phyloP scores from a whole-genome alignment of 805 yeast species.

The Yamadazyma kitorensis region DNA sequence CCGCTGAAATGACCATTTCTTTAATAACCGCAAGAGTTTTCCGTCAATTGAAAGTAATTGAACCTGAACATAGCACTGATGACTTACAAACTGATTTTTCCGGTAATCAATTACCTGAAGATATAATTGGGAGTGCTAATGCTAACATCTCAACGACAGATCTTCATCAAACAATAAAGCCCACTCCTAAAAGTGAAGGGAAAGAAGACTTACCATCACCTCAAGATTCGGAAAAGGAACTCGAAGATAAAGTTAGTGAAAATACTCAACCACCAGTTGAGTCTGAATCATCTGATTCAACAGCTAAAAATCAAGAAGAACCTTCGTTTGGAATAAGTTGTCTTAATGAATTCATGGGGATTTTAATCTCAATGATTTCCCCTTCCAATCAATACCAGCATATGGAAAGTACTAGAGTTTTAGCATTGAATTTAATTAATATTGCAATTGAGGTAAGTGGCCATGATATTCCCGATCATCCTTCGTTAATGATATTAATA shows the following conservation, averaged over 20 bases:
- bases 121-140: slow-evolving; percentile 52
- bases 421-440: slow-evolving; percentile 73
- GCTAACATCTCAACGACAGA: slow-evolving; percentile 6
- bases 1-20: slow-evolving; percentile 81
- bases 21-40: slow-evolving; percentile 70
- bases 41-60: slow-evolving; percentile 53
- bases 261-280: too few species aligned
- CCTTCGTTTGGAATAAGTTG: slow-evolving; percentile 76
- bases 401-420: slow-evolving; percentile 80
- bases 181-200: too few species aligned
- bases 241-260: too few species aligned
- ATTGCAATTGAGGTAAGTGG: slow-evolving; percentile 85
- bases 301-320: too few species aligned
- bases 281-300: slow-evolving; percentile 4
- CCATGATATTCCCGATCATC: slow-evolving; percentile 52
- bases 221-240: neutral
- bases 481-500: slow-evolving; percentile 61
- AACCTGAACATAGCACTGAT: slow-evolving; percentile 37
- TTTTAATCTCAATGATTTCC: slow-evolving; percentile 74
- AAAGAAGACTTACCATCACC: too few species aligned
- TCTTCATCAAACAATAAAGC: neutral
- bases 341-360: slow-evolving; percentile 71
- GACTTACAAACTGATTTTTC: slow-evolving; percentile 49
- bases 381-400: slow-evolving; percentile 82
- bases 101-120: slow-evolving; percentile 53